A percentile compares a stretch with the other conserved stretches of the same genome.
These are phyloP conservation scores for Ophiostoma perfectum DNA, from an alignment of 2,329 filamentous ascomycete genomes.

Conservation along the genomic window DNA sequence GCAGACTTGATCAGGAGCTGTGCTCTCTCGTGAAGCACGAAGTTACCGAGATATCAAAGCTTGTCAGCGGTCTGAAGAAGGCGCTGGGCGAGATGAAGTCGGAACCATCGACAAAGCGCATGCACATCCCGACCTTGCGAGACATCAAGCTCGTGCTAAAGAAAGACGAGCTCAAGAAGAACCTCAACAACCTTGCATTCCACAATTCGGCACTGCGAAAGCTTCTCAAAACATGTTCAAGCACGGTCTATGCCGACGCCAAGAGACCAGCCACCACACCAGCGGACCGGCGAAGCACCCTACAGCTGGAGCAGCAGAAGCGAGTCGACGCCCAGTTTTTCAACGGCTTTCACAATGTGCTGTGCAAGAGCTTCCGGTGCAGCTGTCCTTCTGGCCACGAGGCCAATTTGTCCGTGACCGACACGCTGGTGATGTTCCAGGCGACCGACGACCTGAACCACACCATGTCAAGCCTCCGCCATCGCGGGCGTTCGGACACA, in stretches of 20 bases:
- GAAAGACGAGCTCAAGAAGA: background rate
- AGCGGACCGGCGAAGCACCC: slow-evolving; percentile 12
- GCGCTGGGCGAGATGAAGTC: slow-evolving; percentile 16
- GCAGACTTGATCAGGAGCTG: slow-evolving; percentile 22
- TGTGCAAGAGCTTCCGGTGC: slow-evolving; percentile 24
- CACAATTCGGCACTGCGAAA: background rate
- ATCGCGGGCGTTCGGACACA: background rate
- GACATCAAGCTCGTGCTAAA: background rate
- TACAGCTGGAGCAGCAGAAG: slow-evolving; percentile 2
- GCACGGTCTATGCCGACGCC: slow-evolving; percentile 21
- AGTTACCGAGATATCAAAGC: slow-evolving; percentile 21
- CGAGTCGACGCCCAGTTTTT: slow-evolving; percentile 20
- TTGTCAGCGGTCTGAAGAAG: slow-evolving; percentile 18
- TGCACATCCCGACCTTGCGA: background rate
- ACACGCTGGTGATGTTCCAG: slow-evolving; percentile 25
- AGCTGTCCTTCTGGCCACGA: slow-evolving; percentile 22
- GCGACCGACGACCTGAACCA: slow-evolving; percentile 10
- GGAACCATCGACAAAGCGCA: slow-evolving; percentile 15
- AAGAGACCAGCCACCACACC: background rate
- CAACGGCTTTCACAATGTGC: slow-evolving; percentile 24
- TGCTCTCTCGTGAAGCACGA: slow-evolving; percentile 23
- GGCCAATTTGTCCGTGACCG: slow-evolving; percentile 25
- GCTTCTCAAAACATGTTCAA: slow-evolving; percentile 23
- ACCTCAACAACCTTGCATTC: background rate
- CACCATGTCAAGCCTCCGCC: background rate